Conservation (phyloP, 495 filamentous ascomycete genomes). For the Neurospora discreta region DNA sequence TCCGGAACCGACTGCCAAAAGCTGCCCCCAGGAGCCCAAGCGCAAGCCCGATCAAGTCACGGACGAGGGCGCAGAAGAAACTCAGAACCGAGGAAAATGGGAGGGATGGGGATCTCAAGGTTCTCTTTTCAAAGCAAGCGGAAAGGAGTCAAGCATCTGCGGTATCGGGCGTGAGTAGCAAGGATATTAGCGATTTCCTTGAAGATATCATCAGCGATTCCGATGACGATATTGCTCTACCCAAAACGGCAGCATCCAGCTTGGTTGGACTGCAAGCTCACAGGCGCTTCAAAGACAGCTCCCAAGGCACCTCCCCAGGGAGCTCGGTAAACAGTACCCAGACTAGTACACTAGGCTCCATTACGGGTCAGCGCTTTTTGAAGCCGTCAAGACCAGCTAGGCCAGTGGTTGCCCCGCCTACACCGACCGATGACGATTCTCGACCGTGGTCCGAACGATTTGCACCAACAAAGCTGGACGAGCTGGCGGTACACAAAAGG, state of each 20-base stretch:
- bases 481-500: slow-evolving; percentile 83
- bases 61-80: slow-evolving; percentile 22
- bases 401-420: slow-evolving; percentile 5
- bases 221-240: slow-evolving; percentile 34
- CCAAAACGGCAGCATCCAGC: slow-evolving; percentile 29
- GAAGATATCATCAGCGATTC: slow-evolving; percentile 42
- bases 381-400: not conserved
- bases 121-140: slow-evolving; percentile 43
- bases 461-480: slow-evolving; percentile 57
- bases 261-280: slow-evolving; percentile 33
- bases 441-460: slow-evolving; percentile 85
- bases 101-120: slow-evolving; percentile 35
- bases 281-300: slow-evolving; percentile 28
- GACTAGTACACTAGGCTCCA: slow-evolving; percentile 5
- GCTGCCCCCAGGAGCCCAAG: slow-evolving; percentile 29
- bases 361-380: slow-evolving; percentile 30
- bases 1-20: slow-evolving; percentile 5
- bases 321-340: not conserved
- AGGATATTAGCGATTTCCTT: slow-evolving; percentile 7
- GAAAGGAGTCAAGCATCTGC: slow-evolving; percentile 23
- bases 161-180: not conserved
- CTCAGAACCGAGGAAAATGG: slow-evolving; percentile 29
- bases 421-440: slow-evolving; percentile 23
- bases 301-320: not conserved
- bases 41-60: slow-evolving; percentile 38